phyloP scores from a whole-genome alignment of 2,329 filamentous ascomycete genomes.

The Aspergillus viridinutans region DNA sequence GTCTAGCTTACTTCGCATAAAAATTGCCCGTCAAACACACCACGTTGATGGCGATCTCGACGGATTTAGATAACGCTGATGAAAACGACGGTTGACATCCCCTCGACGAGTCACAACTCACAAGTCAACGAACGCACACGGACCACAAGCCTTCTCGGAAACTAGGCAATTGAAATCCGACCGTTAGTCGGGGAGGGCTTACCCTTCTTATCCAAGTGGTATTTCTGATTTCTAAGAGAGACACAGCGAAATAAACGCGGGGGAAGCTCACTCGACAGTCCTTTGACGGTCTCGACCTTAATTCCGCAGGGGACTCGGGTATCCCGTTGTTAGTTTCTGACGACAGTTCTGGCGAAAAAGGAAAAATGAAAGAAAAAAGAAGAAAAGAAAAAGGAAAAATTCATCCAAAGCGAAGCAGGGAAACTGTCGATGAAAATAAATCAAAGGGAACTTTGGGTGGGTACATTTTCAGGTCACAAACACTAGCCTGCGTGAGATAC shows the following conservation, averaged over 20 bases:
- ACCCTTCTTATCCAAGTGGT: neutral
- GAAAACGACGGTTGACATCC: neutral
- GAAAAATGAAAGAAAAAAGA: neutral
- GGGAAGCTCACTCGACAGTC: constrained; percentile 5
- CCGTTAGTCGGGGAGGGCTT: constrained; percentile 6
- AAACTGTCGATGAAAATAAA: neutral
- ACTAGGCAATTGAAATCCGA: constrained; percentile 10
- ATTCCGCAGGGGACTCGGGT: neutral
- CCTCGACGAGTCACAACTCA: neutral
- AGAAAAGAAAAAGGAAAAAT: neutral
- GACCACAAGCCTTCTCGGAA: constrained; percentile 5
- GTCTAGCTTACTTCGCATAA: neutral
- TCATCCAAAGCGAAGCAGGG: constrained; percentile 1
- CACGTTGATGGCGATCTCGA: neutral
- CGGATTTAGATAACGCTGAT: neutral
- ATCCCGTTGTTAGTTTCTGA: constrained; percentile 2
- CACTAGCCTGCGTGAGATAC: neutral
- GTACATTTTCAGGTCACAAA: neutral
- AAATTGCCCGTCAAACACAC: neutral
- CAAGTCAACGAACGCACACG: constrained; percentile 4
- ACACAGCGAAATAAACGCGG: constrained; percentile 7
- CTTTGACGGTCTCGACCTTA: neutral
- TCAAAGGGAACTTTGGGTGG: neutral
- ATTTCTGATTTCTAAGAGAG: neutral
- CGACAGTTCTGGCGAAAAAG: neutral